phyloP scores from a whole-genome alignment of 345 rosid species.

The Citrus glauca region DNA sequence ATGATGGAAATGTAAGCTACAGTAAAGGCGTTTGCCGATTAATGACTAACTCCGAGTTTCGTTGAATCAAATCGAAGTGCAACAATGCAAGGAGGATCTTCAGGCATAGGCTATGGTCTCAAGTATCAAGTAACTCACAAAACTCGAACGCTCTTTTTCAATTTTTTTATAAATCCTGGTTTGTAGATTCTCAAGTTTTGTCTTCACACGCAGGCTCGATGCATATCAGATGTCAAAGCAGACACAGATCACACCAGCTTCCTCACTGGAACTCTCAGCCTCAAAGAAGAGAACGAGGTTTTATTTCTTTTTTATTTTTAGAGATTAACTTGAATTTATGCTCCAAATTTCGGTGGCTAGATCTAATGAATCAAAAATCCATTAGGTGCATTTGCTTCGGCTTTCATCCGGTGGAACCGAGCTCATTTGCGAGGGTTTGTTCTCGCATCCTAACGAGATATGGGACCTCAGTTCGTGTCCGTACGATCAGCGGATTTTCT shows the following conservation, averaged over 20 bases:
- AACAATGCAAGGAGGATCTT: conserved; percentile 84
- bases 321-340: neutral
- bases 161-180: neutral
- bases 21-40: neutral
- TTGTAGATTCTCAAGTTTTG: neutral
- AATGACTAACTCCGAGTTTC: neutral
- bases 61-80: conserved; percentile 10
- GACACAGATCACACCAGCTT: conserved; percentile 94
- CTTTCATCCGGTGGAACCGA: conserved; percentile 85
- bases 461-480: conserved; percentile 93
- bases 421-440: conserved; percentile 84
- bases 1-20: neutral
- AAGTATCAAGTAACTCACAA: conserved; percentile 64
- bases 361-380: conserved; percentile 5
- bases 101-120: conserved; percentile 86
- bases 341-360: neutral
- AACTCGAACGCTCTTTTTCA: neutral
- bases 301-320: neutral
- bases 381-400: conserved; percentile 88
- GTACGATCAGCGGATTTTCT: conserved; percentile 89
- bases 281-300: conserved; percentile 92
- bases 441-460: conserved; percentile 90
- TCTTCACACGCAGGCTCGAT: conserved; percentile 58
- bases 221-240: conserved; percentile 92
- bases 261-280: conserved; percentile 90